phyloP scores from a whole-genome alignment of 768 basidiomycete genomes.

The Boletellus ananas region DNA sequence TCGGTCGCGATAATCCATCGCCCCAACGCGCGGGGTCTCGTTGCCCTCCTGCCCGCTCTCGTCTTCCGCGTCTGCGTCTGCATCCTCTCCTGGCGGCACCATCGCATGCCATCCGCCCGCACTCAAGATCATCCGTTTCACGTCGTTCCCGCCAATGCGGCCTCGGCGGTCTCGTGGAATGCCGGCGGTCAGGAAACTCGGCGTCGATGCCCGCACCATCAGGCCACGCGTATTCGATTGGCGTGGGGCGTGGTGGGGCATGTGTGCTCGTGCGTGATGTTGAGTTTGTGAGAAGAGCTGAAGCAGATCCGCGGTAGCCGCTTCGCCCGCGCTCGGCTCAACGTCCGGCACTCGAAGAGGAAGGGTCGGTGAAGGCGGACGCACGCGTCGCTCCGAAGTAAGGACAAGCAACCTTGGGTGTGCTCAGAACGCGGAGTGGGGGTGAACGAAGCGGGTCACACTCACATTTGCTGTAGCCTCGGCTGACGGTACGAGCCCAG shows the following conservation, averaged over 20 bases:
- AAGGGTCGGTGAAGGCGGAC: conserved; percentile 56
- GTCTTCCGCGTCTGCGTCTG: conserved; percentile 30
- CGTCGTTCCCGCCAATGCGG: conserved; percentile 50
- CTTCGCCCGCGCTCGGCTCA: conserved; percentile 60
- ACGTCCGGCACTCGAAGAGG: conserved; percentile 49
- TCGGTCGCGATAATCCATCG: conserved; percentile 35
- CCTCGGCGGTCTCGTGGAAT: conserved; percentile 76
- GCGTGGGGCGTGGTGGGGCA: conserved; percentile 28
- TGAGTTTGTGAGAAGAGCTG: conserved; percentile 56
- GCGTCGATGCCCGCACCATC: conserved; percentile 34
- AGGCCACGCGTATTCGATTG: conserved; percentile 26
- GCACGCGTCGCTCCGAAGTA: conserved; percentile 59
- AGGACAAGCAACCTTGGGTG: conserved; percentile 64
- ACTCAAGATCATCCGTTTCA: conserved; percentile 27
- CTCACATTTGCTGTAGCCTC: conserved; percentile 78
- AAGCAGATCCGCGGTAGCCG: conserved; percentile 64
- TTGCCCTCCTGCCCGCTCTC: conserved; percentile 47
- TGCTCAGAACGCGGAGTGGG: conserved; percentile 2
- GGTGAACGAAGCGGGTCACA: neutral
- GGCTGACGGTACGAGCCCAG: conserved; percentile 58
- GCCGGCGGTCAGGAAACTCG: conserved; percentile 70
- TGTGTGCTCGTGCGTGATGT: conserved; percentile 30
- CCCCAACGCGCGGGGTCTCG: conserved; percentile 52
- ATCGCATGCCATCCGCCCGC: conserved; percentile 23
- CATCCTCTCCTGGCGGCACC: conserved; percentile 20